Conservation (phyloP, 768 basidiomycete species). For the Cystobasidium onofrii region DNA sequence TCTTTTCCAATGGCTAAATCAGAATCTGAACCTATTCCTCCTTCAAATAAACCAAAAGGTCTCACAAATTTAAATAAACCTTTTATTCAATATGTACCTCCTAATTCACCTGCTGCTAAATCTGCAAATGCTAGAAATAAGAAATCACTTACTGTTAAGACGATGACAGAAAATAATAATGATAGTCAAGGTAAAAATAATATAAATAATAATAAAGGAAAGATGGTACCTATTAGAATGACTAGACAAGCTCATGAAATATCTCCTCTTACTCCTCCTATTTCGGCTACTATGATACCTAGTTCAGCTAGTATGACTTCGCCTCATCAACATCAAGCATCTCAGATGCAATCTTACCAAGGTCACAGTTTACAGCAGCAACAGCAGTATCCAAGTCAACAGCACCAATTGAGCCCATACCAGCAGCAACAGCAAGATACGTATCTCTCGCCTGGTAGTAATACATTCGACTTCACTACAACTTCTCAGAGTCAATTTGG, state of each 20-base stretch:
- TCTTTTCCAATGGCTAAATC: not conserved
- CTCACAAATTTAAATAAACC: constrained; percentile 21
- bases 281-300: not conserved
- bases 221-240: constrained; percentile 22
- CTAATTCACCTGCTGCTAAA: constrained; percentile 30
- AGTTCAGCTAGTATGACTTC: constrained; percentile 1
- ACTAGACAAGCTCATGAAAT: not conserved
- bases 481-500: not conserved
- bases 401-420: not conserved
- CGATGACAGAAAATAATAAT: not conserved
- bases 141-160: constrained; percentile 6
- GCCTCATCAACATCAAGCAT: not conserved
- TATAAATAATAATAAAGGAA: not conserved
- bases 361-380: not conserved
- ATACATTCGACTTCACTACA: not conserved
- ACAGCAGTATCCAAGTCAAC: not conserved
- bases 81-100: constrained; percentile 26
- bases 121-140: constrained; percentile 13
- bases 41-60: not conserved
- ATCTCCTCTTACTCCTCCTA: constrained; percentile 17
- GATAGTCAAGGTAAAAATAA: not conserved
- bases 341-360: constrained; percentile 1
- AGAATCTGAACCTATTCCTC: not conserved
- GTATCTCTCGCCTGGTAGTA: not conserved
- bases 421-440: not conserved